These are phyloP conservation scores for Microstegium vimineum DNA, from an alignment of 176 grass and related monocot genomes.

Conservation along the genomic window DNA sequence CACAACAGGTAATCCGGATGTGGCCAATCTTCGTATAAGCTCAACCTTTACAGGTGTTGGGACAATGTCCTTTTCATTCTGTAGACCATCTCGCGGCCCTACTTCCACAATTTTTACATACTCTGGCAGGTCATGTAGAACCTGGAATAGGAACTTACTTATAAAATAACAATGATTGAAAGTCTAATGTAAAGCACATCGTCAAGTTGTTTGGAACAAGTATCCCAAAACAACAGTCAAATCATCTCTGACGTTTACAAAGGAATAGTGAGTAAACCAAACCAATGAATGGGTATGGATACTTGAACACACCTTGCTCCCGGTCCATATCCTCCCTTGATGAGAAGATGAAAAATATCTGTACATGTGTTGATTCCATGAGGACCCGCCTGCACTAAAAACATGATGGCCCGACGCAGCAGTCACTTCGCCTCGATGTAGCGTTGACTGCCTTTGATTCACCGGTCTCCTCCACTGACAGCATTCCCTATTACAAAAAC, in stretches of 20 bases:
- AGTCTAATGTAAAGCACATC: background rate
- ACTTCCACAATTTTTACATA: slow-evolving; percentile 90
- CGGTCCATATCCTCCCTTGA: slow-evolving; percentile 6
- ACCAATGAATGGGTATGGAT: background rate
- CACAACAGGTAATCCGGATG: slow-evolving; percentile 67
- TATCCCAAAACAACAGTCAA: slow-evolving; percentile 1
- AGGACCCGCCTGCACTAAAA: background rate
- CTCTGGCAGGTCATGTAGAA: slow-evolving; percentile 45
- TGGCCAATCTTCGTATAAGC: slow-evolving; percentile 60
- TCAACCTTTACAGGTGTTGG: slow-evolving; percentile 81
- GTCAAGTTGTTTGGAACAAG: background rate
- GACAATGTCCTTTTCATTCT: slow-evolving; percentile 74
- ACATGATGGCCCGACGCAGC: background rate
- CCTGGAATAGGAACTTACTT: slow-evolving; percentile 27
- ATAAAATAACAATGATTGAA: background rate
- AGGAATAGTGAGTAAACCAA: slow-evolving; percentile 3
- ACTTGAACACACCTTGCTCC: slow-evolving; percentile 36
- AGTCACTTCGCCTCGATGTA: background rate
- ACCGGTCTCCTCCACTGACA: slow-evolving; percentile 9
- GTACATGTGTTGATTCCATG: slow-evolving; percentile 22
- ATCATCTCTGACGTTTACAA: background rate
- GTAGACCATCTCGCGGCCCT: slow-evolving; percentile 88
- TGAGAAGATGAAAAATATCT: slow-evolving; percentile 44
- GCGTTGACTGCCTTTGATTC: slow-evolving; percentile 14
- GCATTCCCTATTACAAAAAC: slow-evolving; percentile 40